Base-by-base conservation (phyloP, 108 stramenopile genomes). In the Pseudonitzschia delicatissima region DNA sequence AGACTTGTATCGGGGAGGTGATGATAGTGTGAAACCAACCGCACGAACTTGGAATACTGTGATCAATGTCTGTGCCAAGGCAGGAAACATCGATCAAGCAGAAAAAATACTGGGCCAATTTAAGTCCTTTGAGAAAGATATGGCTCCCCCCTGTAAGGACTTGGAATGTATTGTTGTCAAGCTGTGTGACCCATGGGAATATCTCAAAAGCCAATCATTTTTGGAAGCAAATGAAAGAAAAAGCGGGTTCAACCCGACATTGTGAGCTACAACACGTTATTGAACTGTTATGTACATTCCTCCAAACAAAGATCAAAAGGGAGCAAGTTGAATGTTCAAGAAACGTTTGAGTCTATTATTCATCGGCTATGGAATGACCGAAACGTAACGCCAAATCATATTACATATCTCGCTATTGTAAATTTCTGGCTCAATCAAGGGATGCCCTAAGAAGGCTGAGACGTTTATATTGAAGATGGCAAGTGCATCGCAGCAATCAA, bases 401-500 rank as follows among this genome's bases (percentile, higher is more conserved):
- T 62, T 15, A 63, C 74, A 13, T 76, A 59, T 29, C 42, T 58
- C 21, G 68, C 74, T 8, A 47, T 69, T 5, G 21, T 76, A 12
- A 60, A 76, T 59, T 31, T 51, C 20, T 65, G 62, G 62, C 68
- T 69, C 13, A 50, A 61, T n/a, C 44, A 35, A 20, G 55, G 55
- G n/a, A 20, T 36, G n/a, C 2, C 39, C 67, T 1, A 62, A 64
- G 18, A 67, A 79, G 11, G 86, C 86, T 21, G 81, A 87, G 57
- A 26, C 55, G 18, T 55, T 87, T 2, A 23, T 87, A 23, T 71
- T 62, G 11, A 67, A 81, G 13, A 72, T 84, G 2, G 26, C 31
- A 11, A 12, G 27, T 8, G 0, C 37, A 40, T 27, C 26, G 6
- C 36, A 9, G 11, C 11, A 37, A 5, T 26, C 39, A 7, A 23